Evolutionary conservation across 805 yeast species (phyloP).

Genomic region (Candida orba): DNA sequence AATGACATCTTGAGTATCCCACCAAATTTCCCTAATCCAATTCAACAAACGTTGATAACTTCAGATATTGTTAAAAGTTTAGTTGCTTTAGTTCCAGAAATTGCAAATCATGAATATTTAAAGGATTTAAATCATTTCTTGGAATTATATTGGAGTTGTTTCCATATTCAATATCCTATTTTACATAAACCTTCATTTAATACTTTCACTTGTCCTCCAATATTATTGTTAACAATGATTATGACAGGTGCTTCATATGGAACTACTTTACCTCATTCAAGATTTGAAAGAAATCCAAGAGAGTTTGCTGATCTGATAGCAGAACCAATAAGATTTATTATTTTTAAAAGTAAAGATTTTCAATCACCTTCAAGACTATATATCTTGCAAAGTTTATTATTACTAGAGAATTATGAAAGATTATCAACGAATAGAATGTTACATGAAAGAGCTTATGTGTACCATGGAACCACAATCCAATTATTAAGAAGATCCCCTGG

Average conservation of each 20-base stretch:
- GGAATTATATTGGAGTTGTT: slow-evolving; percentile 22
- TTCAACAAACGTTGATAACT: slow-evolving; percentile 21
- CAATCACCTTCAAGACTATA: slow-evolving; percentile 72
- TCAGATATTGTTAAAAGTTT: slow-evolving; percentile 15
- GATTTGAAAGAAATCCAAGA: slow-evolving; percentile 14
- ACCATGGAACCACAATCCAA: slow-evolving; percentile 83
- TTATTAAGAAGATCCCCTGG: slow-evolving; percentile 68
- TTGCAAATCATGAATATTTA: slow-evolving; percentile 18
- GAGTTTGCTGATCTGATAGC: slow-evolving; percentile 30
- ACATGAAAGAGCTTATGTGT: slow-evolving; percentile 80
- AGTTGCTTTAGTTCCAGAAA: slow-evolving; percentile 16
- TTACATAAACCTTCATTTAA: slow-evolving; percentile 46
- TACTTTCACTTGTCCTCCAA: slow-evolving; percentile 43
- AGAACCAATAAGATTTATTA: slow-evolving; percentile 53
- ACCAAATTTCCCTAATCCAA: slow-evolving; percentile 25
- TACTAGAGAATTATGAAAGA: slow-evolving; percentile 78
- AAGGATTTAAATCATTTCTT: slow-evolving; percentile 19
- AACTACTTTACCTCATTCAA: slow-evolving; percentile 13
- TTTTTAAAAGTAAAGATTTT: slow-evolving; percentile 66
- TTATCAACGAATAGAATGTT: slow-evolving; percentile 56
- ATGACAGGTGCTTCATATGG: slow-evolving; percentile 24
- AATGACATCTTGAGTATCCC: slow-evolving; percentile 24
- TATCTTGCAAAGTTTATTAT: slow-evolving; percentile 65
- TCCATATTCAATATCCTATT: slow-evolving; percentile 40
- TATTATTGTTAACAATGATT: slow-evolving; percentile 48